phyloP scores from a whole-genome alignment of 805 yeast species.

The Maudiozyma turicensis region DNA sequence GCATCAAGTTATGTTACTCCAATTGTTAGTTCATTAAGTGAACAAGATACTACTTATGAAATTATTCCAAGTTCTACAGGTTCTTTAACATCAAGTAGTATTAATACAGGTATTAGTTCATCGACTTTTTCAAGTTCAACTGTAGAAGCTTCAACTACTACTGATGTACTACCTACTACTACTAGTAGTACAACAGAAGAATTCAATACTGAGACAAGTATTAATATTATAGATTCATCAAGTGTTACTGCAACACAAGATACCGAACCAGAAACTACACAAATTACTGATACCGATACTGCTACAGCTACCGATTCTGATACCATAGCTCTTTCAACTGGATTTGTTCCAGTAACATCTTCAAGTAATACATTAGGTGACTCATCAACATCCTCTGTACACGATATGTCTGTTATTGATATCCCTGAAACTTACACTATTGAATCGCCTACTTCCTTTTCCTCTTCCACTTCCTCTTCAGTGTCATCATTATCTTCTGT shows the following conservation, averaged over 20 bases:
- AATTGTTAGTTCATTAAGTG: background rate
- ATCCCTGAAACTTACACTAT: background rate
- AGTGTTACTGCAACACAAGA: too few species aligned
- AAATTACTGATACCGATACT: background rate
- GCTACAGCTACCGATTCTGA: background rate
- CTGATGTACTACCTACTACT: background rate
- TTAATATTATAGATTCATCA: background rate
- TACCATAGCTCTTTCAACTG: too few species aligned
- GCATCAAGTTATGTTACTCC: background rate
- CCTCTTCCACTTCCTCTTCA: background rate
- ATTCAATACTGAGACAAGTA: too few species aligned
- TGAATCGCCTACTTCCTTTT: background rate
- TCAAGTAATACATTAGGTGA: too few species aligned
- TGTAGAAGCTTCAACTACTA: background rate
- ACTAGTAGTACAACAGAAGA: background rate
- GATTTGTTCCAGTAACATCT: too few species aligned
- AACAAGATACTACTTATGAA: too few species aligned
- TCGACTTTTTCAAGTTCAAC: background rate
- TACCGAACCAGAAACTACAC: too few species aligned
- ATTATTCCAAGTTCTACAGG: background rate
- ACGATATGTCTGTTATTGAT: too few species aligned
- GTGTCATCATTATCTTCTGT: background rate
- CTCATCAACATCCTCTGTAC: too few species aligned
- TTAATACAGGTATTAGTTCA: background rate
- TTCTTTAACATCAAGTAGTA: background rate